A percentile compares a stretch with the other conserved stretches of the same genome.
Evolutionary conservation across 106 monocot species (phyloP).

Genomic region (Dendrobium huoshanense): DNA sequence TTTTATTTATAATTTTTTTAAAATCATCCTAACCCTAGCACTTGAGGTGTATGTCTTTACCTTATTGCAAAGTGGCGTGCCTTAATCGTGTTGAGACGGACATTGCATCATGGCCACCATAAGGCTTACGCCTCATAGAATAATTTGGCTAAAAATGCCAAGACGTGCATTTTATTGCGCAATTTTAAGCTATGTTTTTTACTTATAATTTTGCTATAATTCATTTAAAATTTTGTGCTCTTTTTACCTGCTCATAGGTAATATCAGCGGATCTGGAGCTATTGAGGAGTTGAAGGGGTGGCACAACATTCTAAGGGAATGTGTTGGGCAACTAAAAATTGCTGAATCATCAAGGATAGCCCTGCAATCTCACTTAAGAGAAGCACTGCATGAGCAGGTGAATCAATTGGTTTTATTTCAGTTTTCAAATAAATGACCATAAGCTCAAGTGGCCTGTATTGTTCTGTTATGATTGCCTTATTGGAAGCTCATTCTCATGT

Average conservation of each 20-base stretch:
- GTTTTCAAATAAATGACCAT: neutral
- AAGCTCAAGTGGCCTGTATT: neutral
- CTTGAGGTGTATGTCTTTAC: too few relatives aligned
- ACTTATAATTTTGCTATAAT: too few relatives aligned
- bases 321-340: constrained; percentile 50
- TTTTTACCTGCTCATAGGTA: constrained; percentile 19
- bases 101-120: too few relatives aligned
- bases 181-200: too few relatives aligned
- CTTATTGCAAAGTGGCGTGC: too few relatives aligned
- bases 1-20: too few relatives aligned
- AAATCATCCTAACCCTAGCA: too few relatives aligned
- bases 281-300: constrained; percentile 44
- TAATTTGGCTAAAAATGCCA: too few relatives aligned
- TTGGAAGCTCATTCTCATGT: neutral
- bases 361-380: constrained; percentile 49
- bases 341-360: constrained; percentile 42
- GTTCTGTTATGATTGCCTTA: neutral
- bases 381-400: constrained; percentile 63
- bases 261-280: constrained; percentile 29
- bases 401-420: neutral
- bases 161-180: too few relatives aligned
- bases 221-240: neutral
- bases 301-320: constrained; percentile 39
- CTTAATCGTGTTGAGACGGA: too few relatives aligned
- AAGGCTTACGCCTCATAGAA: too few relatives aligned